Evolutionary conservation across 2,329 filamentous ascomycete species (phyloP), one percentile per base, ranked within the genome.

Genomic region (Ilyonectria destructans): DNA sequence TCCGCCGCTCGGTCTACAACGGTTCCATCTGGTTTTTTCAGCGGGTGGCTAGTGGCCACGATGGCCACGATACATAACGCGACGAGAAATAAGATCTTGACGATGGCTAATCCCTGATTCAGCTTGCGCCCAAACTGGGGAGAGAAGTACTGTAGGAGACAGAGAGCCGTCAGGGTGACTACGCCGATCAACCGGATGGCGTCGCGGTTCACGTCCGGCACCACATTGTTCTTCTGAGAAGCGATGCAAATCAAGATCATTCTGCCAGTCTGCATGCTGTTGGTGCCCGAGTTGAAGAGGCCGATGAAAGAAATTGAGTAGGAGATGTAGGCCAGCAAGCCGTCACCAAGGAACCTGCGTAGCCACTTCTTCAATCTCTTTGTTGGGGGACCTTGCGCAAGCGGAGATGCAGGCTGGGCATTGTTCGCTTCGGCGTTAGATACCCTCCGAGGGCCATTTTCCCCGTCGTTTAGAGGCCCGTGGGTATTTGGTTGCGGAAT

Each of bases 261-360:
- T 12, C 61, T 52, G 23, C 33, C 61, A 15, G 58, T 13, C n/a
- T 64, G 61, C 54, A 64, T 58, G 54, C 26, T 29, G n/a, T 58
- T 58, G 15, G 61, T 58, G 6, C 52, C 52, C n/a, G 61, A 64
- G 54, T 64, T 64, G 54, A 64, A 64, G 13, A 64, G 58, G 8
- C 40, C 4, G 1, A 64, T n/a, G n/a, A 52, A 52, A 4, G 3
- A 31, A 10, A 64, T 52, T 0, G 61, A 64, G 23, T 58, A 64
- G n/a, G 33, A 48, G 33, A 58, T 52, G 33, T 29, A 64, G 1
- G 35, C 21, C 9, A 58, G 19, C 9, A 64, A 55, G 12, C 54
- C 61, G 45, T 64, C 61, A 15, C 61, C 54, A 0, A 62, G 40
- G 1, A 62, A 31, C 7, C 13, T 45, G 5, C 0, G 29, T 23